phyloP scores from a whole-genome alignment of 352 stramenopile species.

The Aphanomyces cochlioides region DNA sequence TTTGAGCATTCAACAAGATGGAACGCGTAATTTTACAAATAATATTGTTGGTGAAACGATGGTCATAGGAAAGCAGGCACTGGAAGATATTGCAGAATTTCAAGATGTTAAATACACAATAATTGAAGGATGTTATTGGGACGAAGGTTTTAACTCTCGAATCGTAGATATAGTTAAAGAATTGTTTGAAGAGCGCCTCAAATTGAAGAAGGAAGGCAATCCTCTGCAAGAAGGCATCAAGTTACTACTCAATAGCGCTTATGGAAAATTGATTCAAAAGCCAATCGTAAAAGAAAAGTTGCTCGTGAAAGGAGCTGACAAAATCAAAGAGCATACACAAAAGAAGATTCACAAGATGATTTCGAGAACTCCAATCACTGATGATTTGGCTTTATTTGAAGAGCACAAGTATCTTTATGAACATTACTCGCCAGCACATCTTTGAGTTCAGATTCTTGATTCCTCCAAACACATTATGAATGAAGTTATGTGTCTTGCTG shows the following conservation, averaged over 20 bases:
- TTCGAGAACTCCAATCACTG: constrained; percentile 24
- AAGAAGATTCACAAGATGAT: constrained; percentile 32
- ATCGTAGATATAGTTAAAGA: constrained; percentile 19
- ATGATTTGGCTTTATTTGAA: no score
- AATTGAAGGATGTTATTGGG: constrained; percentile 30
- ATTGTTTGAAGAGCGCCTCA: constrained; percentile 24
- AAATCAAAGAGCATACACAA: constrained; percentile 28
- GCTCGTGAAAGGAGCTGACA: constrained; percentile 24
- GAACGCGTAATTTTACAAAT: constrained; percentile 27
- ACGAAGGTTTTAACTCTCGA: constrained; percentile 30
- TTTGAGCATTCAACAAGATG: constrained; percentile 16
- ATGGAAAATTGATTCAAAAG: constrained; percentile 30
- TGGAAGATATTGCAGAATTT: constrained; percentile 31
- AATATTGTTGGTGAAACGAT: constrained; percentile 17
- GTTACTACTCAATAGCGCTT: constrained; percentile 29
- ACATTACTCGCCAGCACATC: no score
- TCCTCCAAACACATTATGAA: no score
- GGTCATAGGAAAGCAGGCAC: constrained; percentile 22
- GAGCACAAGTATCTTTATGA: no score
- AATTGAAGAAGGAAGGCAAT: constrained; percentile 30
- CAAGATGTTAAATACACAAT: constrained; percentile 24
- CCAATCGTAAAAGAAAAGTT: constrained; percentile 31
- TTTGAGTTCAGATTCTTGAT: no score
- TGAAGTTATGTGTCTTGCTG: no score
- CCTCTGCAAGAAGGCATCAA: constrained; percentile 29